A percentile compares a stretch with the other conserved stretches of the same genome.
phyloP scores from a whole-genome alignment of 306 rosid genomes.

The Argentina anserina region DNA sequence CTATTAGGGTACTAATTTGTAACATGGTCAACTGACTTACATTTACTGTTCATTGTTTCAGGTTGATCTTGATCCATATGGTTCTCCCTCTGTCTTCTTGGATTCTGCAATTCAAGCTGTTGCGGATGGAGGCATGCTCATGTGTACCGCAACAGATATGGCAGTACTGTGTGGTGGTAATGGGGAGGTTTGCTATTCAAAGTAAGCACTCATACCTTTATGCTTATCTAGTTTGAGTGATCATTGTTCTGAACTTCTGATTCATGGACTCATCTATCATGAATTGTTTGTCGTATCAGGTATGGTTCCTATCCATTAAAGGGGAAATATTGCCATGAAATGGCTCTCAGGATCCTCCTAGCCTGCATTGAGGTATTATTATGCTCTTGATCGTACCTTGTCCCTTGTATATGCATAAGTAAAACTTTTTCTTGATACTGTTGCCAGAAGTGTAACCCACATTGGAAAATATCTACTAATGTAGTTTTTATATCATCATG shows the following conservation, averaged over 20 bases:
- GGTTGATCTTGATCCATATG: conserved; percentile 99
- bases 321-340: conserved; percentile 96
- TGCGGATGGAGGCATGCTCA: conserved; percentile 91
- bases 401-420: not conserved
- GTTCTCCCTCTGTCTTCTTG: conserved; percentile 90
- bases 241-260: conserved; percentile 12
- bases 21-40: conserved; percentile 5
- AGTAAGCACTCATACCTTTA: conserved; percentile 52
- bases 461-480: not conserved
- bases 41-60: conserved; percentile 35
- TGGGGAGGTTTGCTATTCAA: conserved; percentile 99
- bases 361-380: conserved; percentile 86
- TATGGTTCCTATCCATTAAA: conserved; percentile 92
- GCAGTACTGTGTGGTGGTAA: conserved; percentile 95
- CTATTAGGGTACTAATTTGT: not conserved
- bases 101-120: conserved; percentile 98
- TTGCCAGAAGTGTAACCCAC: not conserved
- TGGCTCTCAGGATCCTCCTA: conserved; percentile 94
- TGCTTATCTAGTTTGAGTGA: conserved; percentile 9
- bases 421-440: not conserved
- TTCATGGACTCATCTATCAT: conserved; percentile 19
- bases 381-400: conserved; percentile 7
- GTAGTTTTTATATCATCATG: not conserved
- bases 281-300: conserved; percentile 42
- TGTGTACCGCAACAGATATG: conserved; percentile 99